Evolutionary conservation across 2,329 filamentous ascomycete species (phyloP).

Genomic region (Grosmannia huntii): DNA sequence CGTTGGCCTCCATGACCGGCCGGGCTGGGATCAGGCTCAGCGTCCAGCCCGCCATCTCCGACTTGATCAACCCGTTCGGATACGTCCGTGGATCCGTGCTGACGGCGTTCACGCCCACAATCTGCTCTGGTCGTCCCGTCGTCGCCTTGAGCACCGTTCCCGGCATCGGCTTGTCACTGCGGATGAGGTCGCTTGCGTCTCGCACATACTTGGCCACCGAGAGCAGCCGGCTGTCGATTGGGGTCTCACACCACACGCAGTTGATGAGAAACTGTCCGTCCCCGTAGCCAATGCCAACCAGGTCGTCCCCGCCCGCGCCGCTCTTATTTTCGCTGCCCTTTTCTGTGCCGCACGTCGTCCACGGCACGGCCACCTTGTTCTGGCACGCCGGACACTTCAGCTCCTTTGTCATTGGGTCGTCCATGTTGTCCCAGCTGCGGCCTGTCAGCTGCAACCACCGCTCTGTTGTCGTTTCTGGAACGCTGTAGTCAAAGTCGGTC

Average conservation of each 20-base stretch:
- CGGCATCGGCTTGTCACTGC: conserved; percentile 42
- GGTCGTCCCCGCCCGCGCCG: not conserved
- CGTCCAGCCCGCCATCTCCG: conserved; percentile 29
- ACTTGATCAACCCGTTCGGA: conserved; percentile 43
- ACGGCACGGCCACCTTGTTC: conserved; percentile 31
- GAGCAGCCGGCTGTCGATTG: conserved; percentile 44
- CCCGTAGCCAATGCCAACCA: conserved; percentile 44
- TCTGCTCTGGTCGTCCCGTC: conserved; percentile 33
- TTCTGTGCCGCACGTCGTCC: conserved; percentile 41
- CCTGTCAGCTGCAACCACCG: conserved; percentile 36
- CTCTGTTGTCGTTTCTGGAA: conserved; percentile 27
- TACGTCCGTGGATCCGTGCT: conserved; percentile 31
- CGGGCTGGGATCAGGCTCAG: conserved; percentile 19
- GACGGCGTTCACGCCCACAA: conserved; percentile 12
- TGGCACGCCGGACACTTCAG: conserved; percentile 45
- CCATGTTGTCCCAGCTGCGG: conserved; percentile 44
- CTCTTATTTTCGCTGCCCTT: conserved; percentile 7
- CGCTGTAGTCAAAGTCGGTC: conserved; percentile 41
- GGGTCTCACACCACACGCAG: conserved; percentile 38
- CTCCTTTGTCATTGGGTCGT: conserved; percentile 33
- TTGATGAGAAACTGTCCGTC: conserved; percentile 37
- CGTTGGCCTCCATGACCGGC: not conserved
- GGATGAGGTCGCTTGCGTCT: conserved; percentile 38
- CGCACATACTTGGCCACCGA: conserved; percentile 47
- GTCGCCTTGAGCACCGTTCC: conserved; percentile 49